These are phyloP conservation scores for Entomortierella lignicola DNA, from an alignment of 192 early-diverging fungal genomes.

Conservation along the genomic window DNA sequence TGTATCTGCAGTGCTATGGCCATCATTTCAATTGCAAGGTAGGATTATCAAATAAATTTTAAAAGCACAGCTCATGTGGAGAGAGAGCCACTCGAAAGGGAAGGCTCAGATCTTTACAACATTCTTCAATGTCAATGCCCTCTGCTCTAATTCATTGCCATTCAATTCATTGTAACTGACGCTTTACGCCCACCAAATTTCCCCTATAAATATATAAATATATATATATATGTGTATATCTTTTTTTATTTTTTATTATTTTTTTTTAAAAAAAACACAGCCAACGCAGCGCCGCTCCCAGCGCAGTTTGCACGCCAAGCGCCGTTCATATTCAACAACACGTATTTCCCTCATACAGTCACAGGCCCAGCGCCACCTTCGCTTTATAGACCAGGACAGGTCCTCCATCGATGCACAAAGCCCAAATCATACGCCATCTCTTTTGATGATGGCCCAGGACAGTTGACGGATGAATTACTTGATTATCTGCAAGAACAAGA, in stretches of 20 bases:
- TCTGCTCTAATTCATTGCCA: too few species aligned
- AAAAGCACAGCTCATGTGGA: too few species aligned
- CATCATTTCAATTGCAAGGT: not conserved
- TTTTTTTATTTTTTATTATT: not conserved
- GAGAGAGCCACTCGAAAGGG: too few species aligned
- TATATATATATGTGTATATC: not conserved
- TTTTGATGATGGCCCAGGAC: constrained; percentile 76
- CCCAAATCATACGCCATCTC: constrained; percentile 60
- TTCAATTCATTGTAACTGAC: too few species aligned
- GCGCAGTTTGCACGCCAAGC: constrained; percentile 13
- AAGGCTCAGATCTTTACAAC: too few species aligned
- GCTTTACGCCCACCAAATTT: too few species aligned
- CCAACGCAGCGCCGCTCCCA: constrained; percentile 35
- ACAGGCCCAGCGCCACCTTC: constrained; percentile 24
- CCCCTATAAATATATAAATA: not conserved
- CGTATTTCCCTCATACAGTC: constrained; percentile 28
- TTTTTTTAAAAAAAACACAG: not conserved
- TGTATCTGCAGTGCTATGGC: not conserved
- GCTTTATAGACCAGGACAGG: constrained; percentile 19
- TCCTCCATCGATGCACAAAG: constrained; percentile 20
- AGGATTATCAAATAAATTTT: not conserved
- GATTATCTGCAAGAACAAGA: constrained; percentile 62
- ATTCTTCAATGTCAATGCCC: not conserved
- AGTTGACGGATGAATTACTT: constrained; percentile 61
- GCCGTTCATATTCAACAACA: constrained; percentile 27